A percentile compares a stretch with the other conserved stretches of the same genome.
Conservation (phyloP, 441 rosid species). For the Populus hybrid region DNA sequence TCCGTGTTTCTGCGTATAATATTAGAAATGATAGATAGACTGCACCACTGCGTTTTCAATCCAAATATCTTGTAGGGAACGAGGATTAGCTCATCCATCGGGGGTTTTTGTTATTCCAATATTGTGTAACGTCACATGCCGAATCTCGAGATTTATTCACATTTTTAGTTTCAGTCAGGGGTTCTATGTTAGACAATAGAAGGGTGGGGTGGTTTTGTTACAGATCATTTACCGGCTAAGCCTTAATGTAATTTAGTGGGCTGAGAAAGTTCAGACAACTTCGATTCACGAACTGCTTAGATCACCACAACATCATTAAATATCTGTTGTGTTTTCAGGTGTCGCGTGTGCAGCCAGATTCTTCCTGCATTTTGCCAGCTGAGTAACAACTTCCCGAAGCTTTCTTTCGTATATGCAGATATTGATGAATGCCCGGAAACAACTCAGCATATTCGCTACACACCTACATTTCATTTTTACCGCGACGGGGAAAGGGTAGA, state of each 20-base stretch:
- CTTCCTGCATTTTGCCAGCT: slow-evolving; percentile 71
- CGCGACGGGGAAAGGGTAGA: slow-evolving; percentile 86
- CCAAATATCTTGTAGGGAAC: background rate
- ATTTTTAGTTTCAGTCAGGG: background rate
- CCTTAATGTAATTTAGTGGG: too few species aligned
- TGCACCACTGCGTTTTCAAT: background rate
- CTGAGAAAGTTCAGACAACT: too few species aligned
- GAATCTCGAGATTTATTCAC: background rate
- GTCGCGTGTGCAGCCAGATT: slow-evolving; percentile 80
- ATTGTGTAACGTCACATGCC: background rate
- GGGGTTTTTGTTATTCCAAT: background rate
- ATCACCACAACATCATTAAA: background rate
- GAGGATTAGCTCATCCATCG: background rate
- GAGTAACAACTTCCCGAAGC: slow-evolving; percentile 62
- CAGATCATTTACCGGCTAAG: too few species aligned
- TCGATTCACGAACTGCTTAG: background rate
- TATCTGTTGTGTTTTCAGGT: slow-evolving; percentile 46
- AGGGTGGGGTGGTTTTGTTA: too few species aligned
- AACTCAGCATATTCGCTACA: slow-evolving; percentile 78
- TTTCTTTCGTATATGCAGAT: slow-evolving; percentile 77
- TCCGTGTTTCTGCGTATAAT: background rate
- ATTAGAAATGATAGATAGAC: background rate
- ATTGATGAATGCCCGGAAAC: slow-evolving; percentile 96
- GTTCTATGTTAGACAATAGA: background rate
- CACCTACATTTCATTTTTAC: slow-evolving; percentile 90